Evolutionary conservation across 2,329 filamentous ascomycete genomes (phyloP).

Genomic region (Aspergillus sp.): DNA sequence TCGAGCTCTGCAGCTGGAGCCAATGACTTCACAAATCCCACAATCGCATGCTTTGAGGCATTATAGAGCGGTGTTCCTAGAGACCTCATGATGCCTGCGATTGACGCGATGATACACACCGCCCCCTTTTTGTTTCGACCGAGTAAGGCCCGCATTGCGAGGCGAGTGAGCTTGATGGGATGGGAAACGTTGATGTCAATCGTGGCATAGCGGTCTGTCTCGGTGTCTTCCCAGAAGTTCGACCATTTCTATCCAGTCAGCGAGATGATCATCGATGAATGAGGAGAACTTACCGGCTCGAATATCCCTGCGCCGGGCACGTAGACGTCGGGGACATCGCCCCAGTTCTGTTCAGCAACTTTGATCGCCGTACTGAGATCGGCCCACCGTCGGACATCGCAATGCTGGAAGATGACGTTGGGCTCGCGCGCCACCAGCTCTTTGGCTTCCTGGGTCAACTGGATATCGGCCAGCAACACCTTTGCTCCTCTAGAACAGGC

Average conservation of each 20-base stretch:
- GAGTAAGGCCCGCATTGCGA: constrained; percentile 4
- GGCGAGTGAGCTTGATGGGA: constrained; percentile 5
- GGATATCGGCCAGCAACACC: too few relatives aligned
- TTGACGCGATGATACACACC: not conserved
- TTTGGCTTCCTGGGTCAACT: too few relatives aligned
- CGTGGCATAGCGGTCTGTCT: constrained; percentile 2
- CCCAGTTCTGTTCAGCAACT: not conserved
- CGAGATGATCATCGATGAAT: not conserved
- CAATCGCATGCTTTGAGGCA: too few relatives aligned
- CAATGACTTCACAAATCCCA: too few relatives aligned
- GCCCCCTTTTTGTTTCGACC: constrained; percentile 5
- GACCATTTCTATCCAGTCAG: too few relatives aligned
- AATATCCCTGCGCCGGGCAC: constrained; percentile 6
- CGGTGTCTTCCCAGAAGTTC: too few relatives aligned
- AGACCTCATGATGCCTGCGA: not conserved
- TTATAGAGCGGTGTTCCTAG: too few relatives aligned
- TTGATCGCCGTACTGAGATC: not conserved
- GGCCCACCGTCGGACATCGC: too few relatives aligned
- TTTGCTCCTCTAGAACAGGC: too few relatives aligned
- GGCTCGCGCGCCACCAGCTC: too few relatives aligned
- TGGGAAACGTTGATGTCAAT: constrained; percentile 6
- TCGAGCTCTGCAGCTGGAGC: too few relatives aligned
- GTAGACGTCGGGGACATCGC: constrained; percentile 5
- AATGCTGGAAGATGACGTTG: too few relatives aligned
- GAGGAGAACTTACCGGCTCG: constrained; percentile 3